phyloP scores from a whole-genome alignment of 352 stramenopile species.

The Elongisporangium prolatum region DNA sequence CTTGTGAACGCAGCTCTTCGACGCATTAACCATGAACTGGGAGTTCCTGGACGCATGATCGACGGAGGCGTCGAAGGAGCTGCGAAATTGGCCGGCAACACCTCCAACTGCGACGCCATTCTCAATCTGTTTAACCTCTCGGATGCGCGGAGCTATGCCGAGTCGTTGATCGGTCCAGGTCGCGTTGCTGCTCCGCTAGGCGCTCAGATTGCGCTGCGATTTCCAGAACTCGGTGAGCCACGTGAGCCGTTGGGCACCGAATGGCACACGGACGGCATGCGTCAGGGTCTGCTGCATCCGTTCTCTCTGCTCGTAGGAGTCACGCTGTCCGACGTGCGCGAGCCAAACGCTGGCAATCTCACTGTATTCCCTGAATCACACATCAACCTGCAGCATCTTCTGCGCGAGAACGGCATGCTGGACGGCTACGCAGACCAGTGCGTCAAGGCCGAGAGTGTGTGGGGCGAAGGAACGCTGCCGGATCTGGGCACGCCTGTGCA shows the following conservation, averaged over 20 bases:
- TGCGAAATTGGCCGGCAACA: constrained; percentile 64
- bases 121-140: constrained; percentile 53
- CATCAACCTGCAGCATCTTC: constrained; percentile 33
- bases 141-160: constrained; percentile 49
- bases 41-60: constrained; percentile 60
- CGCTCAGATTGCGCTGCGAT: constrained; percentile 69
- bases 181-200: constrained; percentile 43
- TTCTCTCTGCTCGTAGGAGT: constrained; percentile 69
- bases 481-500: constrained; percentile 59
- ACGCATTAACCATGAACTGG: constrained; percentile 77
- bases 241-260: constrained; percentile 62
- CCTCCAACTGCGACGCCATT: constrained; percentile 61
- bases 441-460: constrained; percentile 66
- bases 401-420: constrained; percentile 51
- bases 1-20: constrained; percentile 51
- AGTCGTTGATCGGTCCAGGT: constrained; percentile 46
- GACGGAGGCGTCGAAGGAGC: constrained; percentile 67
- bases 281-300: constrained; percentile 61
- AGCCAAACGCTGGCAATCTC: constrained; percentile 62
- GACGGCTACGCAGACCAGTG: constrained; percentile 49
- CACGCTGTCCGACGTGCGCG: constrained; percentile 59
- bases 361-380: constrained; percentile 74
- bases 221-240: constrained; percentile 58
- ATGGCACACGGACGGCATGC: constrained; percentile 83
- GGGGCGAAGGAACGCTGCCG: constrained; percentile 65